Percentiles rank a stretch among this genome's conserved stretches.
These are phyloP conservation scores for Mucor plumbeus DNA, from an alignment of 371 early-diverging fungal species.

Conservation along the genomic window DNA sequence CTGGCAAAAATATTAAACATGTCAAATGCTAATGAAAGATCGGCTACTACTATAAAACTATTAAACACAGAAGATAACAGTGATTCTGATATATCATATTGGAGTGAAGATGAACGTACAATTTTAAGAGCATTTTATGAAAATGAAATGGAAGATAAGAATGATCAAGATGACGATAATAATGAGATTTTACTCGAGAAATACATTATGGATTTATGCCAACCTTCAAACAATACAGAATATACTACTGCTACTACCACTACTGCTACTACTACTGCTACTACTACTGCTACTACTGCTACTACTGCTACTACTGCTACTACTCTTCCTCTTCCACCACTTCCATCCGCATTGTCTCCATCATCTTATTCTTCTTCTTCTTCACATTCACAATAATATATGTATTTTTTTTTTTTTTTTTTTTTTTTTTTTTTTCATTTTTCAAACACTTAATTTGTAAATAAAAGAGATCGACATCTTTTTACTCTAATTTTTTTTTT, in stretches of 20 bases:
- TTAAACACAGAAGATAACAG: conserved; percentile 7
- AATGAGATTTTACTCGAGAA: conserved; percentile 3
- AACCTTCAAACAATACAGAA: conserved; percentile 2
- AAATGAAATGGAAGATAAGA: conserved; percentile 19
- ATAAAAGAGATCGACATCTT: conserved; percentile 10
- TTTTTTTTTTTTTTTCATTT: neutral
- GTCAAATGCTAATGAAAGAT: conserved; percentile 16
- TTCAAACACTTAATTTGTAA: conserved; percentile 2
- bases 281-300: neutral
- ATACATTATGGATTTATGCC: conserved; percentile 5
- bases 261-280: neutral
- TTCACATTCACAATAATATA: neutral
- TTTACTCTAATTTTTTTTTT: neutral
- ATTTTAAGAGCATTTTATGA: conserved; percentile 25
- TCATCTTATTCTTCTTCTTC: neutral
- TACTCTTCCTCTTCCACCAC: neutral
- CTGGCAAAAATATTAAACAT: conserved; percentile 16
- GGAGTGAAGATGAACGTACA: conserved; percentile 24
- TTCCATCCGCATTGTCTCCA: neutral
- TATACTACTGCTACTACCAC: neutral
- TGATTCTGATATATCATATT: conserved; percentile 17
- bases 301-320: neutral
- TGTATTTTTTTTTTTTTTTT: neutral
- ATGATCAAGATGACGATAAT: conserved; percentile 19
- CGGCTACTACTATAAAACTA: neutral